A percentile compares a stretch with the other conserved stretches of the same genome.
Evolutionary conservation across 139 green algal genomes (phyloP).

Genomic region (Coelastrella sp.): DNA sequence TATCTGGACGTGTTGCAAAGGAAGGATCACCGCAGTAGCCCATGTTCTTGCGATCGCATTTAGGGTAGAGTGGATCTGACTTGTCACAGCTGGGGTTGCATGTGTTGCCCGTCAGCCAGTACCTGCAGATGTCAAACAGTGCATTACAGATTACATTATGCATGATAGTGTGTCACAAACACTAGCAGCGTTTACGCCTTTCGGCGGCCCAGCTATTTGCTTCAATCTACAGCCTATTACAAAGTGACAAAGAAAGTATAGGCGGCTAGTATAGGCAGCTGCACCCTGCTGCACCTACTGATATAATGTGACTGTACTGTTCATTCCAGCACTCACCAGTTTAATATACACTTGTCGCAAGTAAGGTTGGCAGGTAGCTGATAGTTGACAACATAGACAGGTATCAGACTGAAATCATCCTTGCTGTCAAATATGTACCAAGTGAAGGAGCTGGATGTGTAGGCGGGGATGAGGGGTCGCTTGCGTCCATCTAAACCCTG

Average conservation of each 20-base stretch:
- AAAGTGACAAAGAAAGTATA: background rate
- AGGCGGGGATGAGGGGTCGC: constrained; percentile 10
- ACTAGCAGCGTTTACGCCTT: no score
- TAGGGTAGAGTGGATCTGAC: constrained; percentile 30
- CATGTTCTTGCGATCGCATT: constrained; percentile 22
- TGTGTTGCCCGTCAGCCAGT: constrained; percentile 40
- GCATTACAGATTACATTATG: no score
- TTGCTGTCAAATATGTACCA: constrained; percentile 6
- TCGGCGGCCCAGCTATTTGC: no score
- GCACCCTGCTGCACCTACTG: background rate
- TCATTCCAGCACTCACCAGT: constrained; percentile 11
- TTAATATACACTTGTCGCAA: constrained; percentile 32
- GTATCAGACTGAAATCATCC: constrained; percentile 14
- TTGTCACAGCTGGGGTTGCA: constrained; percentile 29
- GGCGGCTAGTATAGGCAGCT: no score
- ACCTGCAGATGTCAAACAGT: constrained; percentile 1
- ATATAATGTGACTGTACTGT: background rate
- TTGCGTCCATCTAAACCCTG: background rate
- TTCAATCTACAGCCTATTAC: background rate
- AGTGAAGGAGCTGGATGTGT: background rate
- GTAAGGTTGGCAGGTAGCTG: constrained; percentile 21
- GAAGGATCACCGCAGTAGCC: constrained; percentile 14
- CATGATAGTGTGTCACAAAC: no score
- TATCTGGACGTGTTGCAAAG: background rate
- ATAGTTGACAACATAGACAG: constrained; percentile 30